Conservation (phyloP, 305 asterid genomes). For the Solanum chacoense region DNA sequence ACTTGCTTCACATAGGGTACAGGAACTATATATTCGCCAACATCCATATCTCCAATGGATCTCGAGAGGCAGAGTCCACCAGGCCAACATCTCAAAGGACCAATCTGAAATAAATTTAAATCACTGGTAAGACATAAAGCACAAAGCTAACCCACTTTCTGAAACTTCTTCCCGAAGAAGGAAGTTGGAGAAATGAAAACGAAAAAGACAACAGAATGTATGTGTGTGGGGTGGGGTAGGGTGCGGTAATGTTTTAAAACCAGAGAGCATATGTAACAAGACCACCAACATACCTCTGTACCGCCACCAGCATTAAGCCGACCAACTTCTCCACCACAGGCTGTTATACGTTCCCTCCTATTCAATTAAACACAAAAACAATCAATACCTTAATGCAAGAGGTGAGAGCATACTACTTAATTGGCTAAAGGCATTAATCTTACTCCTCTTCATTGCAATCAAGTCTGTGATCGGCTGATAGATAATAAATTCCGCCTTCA, state of each 20-base stretch:
- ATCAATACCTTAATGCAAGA: conserved; percentile 4
- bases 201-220: not conserved
- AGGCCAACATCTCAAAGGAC: conserved; percentile 99
- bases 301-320: conserved; percentile 97
- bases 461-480: conserved; percentile 98
- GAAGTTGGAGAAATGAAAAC: not conserved
- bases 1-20: conserved; percentile 97
- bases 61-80: conserved; percentile 98
- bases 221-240: not conserved
- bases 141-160: not conserved
- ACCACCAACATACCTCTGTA: conserved; percentile 55
- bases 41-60: conserved; percentile 98
- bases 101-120: conserved; percentile 45
- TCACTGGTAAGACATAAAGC: not conserved
- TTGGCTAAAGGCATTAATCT: conserved; percentile 16
- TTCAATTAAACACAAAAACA: conserved; percentile 13
- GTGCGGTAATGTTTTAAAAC: not conserved
- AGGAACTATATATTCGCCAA: conserved; percentile 97
- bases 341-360: conserved; percentile 92
- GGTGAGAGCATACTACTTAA: not conserved
- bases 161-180: not conserved
- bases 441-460: conserved; percentile 96
- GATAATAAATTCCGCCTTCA: conserved; percentile 73
- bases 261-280: not conserved
- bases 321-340: conserved; percentile 99